A percentile compares a stretch with the other conserved stretches of the same genome.
These are phyloP conservation scores for Claviceps sp. DNA, from an alignment of 2,329 filamentous ascomycete species.

Conservation along the genomic window DNA sequence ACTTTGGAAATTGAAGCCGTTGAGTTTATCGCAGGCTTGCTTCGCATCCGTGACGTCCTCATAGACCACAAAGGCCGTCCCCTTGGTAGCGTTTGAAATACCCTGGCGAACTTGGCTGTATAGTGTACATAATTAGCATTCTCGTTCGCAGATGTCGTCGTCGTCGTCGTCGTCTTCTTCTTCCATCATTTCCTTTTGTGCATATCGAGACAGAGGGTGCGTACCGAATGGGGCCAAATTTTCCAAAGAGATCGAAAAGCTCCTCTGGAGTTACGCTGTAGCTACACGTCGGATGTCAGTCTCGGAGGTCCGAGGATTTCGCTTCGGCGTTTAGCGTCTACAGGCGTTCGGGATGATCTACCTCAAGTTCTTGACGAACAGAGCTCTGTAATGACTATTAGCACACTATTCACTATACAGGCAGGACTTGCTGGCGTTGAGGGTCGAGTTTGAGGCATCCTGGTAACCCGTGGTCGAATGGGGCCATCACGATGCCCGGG, in stretches of 20 bases:
- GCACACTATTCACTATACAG: constrained; percentile 8
- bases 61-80: constrained; percentile 97
- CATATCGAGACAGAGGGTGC: constrained; percentile 17
- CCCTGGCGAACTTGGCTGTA: constrained; percentile 92
- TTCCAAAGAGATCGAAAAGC: constrained; percentile 96
- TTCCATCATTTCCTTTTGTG: background rate
- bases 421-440: background rate
- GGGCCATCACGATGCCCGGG: background rate
- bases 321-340: background rate
- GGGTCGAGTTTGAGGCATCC: background rate
- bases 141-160: constrained; percentile 1
- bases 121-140: constrained; percentile 5
- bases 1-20: constrained; percentile 99
- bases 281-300: constrained; percentile 36
- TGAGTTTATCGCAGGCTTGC: constrained; percentile 96
- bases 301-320: background rate
- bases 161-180: background rate
- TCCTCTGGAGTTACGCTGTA: constrained; percentile 98
- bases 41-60: constrained; percentile 99
- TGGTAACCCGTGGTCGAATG: background rate
- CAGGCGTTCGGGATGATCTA: constrained; percentile 23
- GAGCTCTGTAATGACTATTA: constrained; percentile 54
- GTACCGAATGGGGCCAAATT: constrained; percentile 90
- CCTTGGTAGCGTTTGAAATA: constrained; percentile 93
- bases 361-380: constrained; percentile 99